Evolutionary conservation across 2,329 filamentous ascomycete species (phyloP), one percentile per base, ranked within the genome.

Genomic region (Lanzia echinophila): DNA sequence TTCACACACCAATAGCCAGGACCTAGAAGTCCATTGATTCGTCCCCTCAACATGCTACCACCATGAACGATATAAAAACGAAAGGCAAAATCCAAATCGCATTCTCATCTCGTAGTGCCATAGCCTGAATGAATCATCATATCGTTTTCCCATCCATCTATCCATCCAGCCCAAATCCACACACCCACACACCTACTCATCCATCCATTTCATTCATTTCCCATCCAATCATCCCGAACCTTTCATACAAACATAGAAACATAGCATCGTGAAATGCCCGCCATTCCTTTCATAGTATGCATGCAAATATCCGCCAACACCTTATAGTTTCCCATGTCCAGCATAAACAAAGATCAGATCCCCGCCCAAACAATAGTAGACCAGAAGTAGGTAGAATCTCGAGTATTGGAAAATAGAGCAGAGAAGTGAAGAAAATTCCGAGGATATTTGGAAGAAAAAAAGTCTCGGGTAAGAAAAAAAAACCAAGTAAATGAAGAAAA

Each of bases 301-400:
- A 53, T 47, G 28, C 44, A 53, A 24, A 53, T 28, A 48, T 41
- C 50, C 50, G 36, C 43, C 50, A 53, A 53, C 50, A 53, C 50
- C 50, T 22, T 13, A 12, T 24, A 6, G 19, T 43, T 22, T 43
- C 41, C 41, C 19, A 43, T 43, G 36, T 39, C 31, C 31, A 46
- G 19, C 22, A 46, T 36, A 43, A 46, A 22, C 12, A 38, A 52
- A 52, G n/a, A 24, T 28, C n/a, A 53, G 24, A n/a, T 48, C 28
- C 43, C 43, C 43, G 36, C 28, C 34, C 43, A 32, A 47, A 22
- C n/a, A 42, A 15, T 41, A 41, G 17, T 17, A 48, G 24, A 33
- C 38, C 24, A 34, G 32, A 11, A 48, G 22, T 11, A 17, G 24
- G 19, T 20, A 22, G 22, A 43, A 19, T 33, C 24, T 44, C 31